Conservation (phyloP, 2,329 filamentous ascomycete species). For the Penicillium sp. region DNA sequence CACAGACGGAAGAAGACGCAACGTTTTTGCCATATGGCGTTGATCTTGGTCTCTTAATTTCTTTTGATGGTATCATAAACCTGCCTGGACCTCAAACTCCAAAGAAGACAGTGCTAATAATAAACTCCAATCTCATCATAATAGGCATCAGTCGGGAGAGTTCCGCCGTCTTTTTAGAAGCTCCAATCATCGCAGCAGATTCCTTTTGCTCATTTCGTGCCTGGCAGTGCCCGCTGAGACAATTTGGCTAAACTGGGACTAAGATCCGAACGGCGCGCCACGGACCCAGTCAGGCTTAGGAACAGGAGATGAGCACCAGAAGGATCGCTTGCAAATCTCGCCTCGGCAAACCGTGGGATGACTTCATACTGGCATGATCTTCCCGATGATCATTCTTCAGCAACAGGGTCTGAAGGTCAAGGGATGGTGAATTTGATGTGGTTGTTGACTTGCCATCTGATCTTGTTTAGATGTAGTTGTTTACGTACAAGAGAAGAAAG, state of each 20-base stretch:
- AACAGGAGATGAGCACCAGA: constrained; percentile 26
- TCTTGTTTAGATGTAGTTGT: not conserved
- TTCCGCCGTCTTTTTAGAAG: not conserved
- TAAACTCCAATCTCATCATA: not conserved
- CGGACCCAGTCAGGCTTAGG: constrained; percentile 19
- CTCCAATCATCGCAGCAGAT: not conserved
- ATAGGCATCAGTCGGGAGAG: not conserved
- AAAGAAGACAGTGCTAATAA: constrained; percentile 1
- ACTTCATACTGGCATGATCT: constrained; percentile 24
- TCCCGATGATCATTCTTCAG: constrained; percentile 12
- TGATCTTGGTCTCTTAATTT: not conserved
- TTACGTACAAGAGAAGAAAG: not conserved
- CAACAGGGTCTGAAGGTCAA: not conserved
- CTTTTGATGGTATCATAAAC: not conserved
- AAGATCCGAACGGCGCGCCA: constrained; percentile 21
- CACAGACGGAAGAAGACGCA: not conserved
- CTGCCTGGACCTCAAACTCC: not conserved
- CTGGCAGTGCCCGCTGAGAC: not conserved
- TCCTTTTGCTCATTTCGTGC: not conserved
- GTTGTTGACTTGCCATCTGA: not conserved
- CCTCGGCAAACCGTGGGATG: constrained; percentile 19
- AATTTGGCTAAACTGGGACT: constrained; percentile 2
- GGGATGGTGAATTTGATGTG: not conserved
- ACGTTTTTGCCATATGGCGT: constrained; percentile 8
- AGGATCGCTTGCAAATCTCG: constrained; percentile 17